Conservation (phyloP, 352 stramenopile genomes). For the Peronospora farinosa region DNA sequence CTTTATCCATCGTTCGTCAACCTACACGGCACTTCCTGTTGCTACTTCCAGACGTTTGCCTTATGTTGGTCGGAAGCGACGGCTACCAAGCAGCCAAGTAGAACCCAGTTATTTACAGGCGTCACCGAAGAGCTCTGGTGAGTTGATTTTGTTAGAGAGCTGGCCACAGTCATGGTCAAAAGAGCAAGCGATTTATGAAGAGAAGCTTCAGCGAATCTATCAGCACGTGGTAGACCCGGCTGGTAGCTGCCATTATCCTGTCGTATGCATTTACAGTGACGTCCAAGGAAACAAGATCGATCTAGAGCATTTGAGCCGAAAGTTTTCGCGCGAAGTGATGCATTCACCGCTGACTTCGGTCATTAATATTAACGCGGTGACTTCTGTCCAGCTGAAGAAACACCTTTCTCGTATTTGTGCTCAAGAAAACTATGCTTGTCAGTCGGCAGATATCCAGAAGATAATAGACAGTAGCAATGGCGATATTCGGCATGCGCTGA, state of each 20-base stretch:
- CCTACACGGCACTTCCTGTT: constrained; percentile 56
- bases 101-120: neutral
- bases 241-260: constrained; percentile 37
- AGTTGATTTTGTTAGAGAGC: constrained; percentile 71
- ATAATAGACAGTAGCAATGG: constrained; percentile 61
- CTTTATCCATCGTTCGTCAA: constrained; percentile 66
- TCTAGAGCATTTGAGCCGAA: constrained; percentile 42
- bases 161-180: constrained; percentile 57
- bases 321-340: constrained; percentile 66
- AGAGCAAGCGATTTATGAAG: constrained; percentile 36
- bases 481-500: constrained; percentile 74
- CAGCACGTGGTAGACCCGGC: constrained; percentile 41
- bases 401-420: constrained; percentile 37
- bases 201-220: constrained; percentile 54
- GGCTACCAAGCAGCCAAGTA: constrained; percentile 12
- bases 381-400: constrained; percentile 71
- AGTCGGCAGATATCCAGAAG: constrained; percentile 32
- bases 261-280: constrained; percentile 81
- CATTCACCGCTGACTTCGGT: constrained; percentile 58
- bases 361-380: constrained; percentile 78
- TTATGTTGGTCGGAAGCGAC: constrained; percentile 18
- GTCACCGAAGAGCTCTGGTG: constrained; percentile 10
- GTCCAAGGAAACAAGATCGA: constrained; percentile 73
- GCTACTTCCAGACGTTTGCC: constrained; percentile 16
- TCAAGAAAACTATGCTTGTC: constrained; percentile 30